Conservation (phyloP, 1,284 basidiomycete genomes). For the Porodaedalea pini region DNA sequence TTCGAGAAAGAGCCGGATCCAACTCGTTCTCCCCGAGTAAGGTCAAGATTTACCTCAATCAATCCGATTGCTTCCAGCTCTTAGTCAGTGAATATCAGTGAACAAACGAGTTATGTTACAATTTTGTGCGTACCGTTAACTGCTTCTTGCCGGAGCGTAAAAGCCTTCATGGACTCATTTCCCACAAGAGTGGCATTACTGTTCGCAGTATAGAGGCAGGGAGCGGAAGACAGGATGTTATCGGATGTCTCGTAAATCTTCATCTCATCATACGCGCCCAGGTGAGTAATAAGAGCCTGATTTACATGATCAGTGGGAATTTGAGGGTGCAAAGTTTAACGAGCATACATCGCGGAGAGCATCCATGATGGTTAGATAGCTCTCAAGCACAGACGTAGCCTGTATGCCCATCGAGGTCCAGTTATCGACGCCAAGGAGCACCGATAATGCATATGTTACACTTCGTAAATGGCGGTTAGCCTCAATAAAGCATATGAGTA, state of each 20-base stretch:
- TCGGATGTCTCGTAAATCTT: no score
- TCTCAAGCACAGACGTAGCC: neutral
- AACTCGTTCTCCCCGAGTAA: neutral
- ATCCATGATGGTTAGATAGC: neutral
- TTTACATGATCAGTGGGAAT: no score
- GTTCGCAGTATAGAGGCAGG: no score
- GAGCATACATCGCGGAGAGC: neutral
- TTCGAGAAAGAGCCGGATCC: neutral
- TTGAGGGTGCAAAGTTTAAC: neutral
- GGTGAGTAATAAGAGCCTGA: no score
- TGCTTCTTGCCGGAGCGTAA: neutral
- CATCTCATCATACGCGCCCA: no score
- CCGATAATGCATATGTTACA: neutral
- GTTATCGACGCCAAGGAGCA: neutral
- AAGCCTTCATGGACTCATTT: no score
- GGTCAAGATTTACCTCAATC: neutral
- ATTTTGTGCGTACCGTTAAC: neutral
- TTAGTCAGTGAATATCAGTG: neutral
- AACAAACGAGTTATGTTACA: neutral
- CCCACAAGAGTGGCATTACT: no score
- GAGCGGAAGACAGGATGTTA: no score
- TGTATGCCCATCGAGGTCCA: neutral
- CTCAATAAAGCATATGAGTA: neutral
- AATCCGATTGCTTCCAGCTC: neutral
- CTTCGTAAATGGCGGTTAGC: neutral